phyloP scores from a whole-genome alignment of 2,329 filamentous ascomycete genomes.

The Alternaria arbusti region DNA sequence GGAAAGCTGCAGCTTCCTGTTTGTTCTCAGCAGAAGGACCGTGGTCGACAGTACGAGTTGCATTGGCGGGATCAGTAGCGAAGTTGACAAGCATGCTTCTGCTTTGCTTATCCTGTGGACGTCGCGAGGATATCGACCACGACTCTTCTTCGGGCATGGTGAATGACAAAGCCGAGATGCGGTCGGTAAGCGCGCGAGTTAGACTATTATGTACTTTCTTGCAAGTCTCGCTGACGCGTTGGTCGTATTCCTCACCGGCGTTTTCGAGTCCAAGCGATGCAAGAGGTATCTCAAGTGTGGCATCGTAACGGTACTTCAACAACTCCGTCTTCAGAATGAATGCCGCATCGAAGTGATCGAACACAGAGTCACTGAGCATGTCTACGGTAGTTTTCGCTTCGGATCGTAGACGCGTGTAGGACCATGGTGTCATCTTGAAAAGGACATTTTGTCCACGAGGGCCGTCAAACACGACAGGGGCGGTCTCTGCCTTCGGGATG shows the following conservation, averaged over 20 bases:
- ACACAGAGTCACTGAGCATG: constrained; percentile 74
- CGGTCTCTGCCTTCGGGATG: constrained; percentile 51
- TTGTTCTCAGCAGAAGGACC: constrained; percentile 87
- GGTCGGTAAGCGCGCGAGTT: constrained; percentile 74
- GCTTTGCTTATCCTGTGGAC: constrained; percentile 28
- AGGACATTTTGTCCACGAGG: constrained; percentile 77
- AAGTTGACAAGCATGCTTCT: constrained; percentile 68
- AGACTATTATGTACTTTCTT: constrained; percentile 69
- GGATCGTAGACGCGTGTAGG: constrained; percentile 73
- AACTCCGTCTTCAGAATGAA: constrained; percentile 73
- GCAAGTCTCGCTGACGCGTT: constrained; percentile 50
- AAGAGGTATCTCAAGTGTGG: constrained; percentile 53
- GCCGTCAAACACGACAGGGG: constrained; percentile 80
- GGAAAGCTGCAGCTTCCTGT: constrained; percentile 79
- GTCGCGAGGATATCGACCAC: constrained; percentile 47
- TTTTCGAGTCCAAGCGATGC: constrained; percentile 36
- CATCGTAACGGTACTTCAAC: constrained; percentile 62
- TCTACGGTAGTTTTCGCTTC: constrained; percentile 77
- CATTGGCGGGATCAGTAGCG: constrained; percentile 74
- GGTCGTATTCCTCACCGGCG: constrained; percentile 30
- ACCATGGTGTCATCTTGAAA: constrained; percentile 90
- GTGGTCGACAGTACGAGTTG: constrained; percentile 80
- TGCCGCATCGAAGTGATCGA: constrained; percentile 81
- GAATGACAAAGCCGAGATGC: constrained; percentile 68
- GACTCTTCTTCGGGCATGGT: constrained; percentile 30